Conservation (phyloP, 2,329 filamentous ascomycete species). For the Neurospora sp. region DNA sequence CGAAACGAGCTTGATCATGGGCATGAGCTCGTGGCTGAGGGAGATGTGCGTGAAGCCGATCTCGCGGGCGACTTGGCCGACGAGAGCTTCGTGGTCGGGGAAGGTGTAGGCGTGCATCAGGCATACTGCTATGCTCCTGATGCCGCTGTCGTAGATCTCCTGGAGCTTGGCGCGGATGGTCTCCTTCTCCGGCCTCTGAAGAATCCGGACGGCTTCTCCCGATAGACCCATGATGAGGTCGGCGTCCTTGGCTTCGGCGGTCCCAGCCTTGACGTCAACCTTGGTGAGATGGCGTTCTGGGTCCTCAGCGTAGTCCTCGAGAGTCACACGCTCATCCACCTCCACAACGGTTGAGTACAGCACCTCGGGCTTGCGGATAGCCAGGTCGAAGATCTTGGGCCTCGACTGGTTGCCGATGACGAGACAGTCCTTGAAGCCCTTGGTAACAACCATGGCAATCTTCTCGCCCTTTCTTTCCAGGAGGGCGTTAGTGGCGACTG, state of each 20-base stretch:
- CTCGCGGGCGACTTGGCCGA: conserved; percentile 67
- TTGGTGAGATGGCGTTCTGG: conserved; percentile 51
- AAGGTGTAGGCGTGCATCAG: conserved; percentile 91
- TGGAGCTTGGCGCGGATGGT: conserved; percentile 52
- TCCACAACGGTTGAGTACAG: conserved; percentile 82
- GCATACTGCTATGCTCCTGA: conserved; percentile 78
- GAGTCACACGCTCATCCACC: conserved; percentile 79
- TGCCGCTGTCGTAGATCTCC: conserved; percentile 57
- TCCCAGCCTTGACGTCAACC: conserved; percentile 44
- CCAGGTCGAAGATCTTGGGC: conserved; percentile 84
- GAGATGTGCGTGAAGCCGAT: conserved; percentile 80
- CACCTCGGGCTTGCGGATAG: conserved; percentile 78
- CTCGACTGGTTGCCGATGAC: conserved; percentile 85
- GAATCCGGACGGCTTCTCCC: conserved; percentile 63
- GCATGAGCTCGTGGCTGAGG: conserved; percentile 72
- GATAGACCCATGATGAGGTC: conserved; percentile 62
- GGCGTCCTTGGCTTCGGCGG: conserved; percentile 33
- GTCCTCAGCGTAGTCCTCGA: conserved; percentile 89
- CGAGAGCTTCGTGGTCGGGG: conserved; percentile 70
- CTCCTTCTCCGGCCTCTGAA: conserved; percentile 50
- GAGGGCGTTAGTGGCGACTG: conserved; percentile 85
- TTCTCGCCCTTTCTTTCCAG: conserved; percentile 84
- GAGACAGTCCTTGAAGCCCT: conserved; percentile 79
- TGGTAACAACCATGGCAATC: conserved; percentile 79
- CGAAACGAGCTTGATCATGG: conserved; percentile 79